Base-by-base conservation (phyloP, 768 basidiomycete genomes). In the Phylloporus sp. region DNA sequence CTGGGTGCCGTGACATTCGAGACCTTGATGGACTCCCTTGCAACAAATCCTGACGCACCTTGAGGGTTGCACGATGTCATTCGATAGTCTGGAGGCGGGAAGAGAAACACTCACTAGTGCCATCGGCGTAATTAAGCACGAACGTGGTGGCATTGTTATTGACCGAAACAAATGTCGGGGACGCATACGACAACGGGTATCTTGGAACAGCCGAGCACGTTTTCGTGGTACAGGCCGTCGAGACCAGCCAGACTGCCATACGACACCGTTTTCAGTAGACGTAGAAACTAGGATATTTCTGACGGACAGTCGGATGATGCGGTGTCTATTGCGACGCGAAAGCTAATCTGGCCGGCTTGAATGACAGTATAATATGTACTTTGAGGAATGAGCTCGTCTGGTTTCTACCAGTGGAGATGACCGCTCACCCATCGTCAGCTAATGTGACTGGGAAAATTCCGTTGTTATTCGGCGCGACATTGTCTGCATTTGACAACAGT, bases 41-140 rank as follows among this genome's bases (percentile, higher is more conserved):
- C 87, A 44, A 88, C 74, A 57, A 85, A 87, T 5, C 88, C 88
- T 4, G 76, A 76, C 3, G 76, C 82, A 51, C 55, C 88, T 90
- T 57, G 40, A 51, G 27, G 28, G 22, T 47, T 39, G 37, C 44
- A 38, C 40, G 36, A 36, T 32, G 47, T 44, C 47, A 34, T 38
- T 31, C 29, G 9, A 22, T 22, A 32, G 17, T 26, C 13, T 23
- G 37, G 34, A 29, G 15, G 27, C 22, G 10, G 23, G 37, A 35
- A 22, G n/a, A 28, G 32, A 26, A 42, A 38, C 24, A 69, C 82
- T 33, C 56, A 89, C 87, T 64, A 27, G 86, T 85, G 3, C 74
- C 75, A 57, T 90, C 88, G 6, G 78, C 76, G 63, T 86, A 90
- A 39, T 71, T 71, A 3, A 78, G 69, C 41, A 68, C 67, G 65